These are phyloP conservation scores for Pythium guiyangense DNA, from an alignment of 352 stramenopile species.

Conservation along the genomic window DNA sequence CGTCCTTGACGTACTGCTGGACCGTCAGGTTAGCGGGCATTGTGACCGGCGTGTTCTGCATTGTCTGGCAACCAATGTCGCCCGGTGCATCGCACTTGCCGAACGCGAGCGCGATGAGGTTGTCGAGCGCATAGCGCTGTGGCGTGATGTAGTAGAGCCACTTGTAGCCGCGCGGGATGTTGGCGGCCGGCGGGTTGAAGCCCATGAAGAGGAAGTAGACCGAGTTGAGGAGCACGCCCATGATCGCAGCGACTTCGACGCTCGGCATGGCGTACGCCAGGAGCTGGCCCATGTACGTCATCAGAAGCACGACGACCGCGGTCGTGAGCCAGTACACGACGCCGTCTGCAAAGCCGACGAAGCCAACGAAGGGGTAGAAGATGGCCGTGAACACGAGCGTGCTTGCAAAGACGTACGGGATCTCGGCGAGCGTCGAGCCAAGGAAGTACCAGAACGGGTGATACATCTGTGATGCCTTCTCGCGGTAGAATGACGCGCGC, in stretches of 20 bases:
- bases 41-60: conserved; percentile 8
- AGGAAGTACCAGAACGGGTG: conserved; percentile 36
- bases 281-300: conserved; percentile 22
- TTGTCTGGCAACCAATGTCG: conserved; percentile 10
- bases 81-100: conserved; percentile 8
- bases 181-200: conserved; percentile 28
- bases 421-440: too few relatives aligned
- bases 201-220: conserved; percentile 44
- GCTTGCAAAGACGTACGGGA: conserved; percentile 20
- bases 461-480: conserved; percentile 78
- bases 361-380: conserved; percentile 21
- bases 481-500: conserved; percentile 80
- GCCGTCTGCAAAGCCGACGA: conserved; percentile 9
- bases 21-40: conserved; percentile 8
- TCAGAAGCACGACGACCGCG: conserved; percentile 14
- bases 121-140: conserved; percentile 10
- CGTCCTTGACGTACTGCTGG: conserved; percentile 18
- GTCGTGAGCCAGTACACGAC: conserved; percentile 16
- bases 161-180: conserved; percentile 18
- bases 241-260: conserved; percentile 18
- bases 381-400: conserved; percentile 21
- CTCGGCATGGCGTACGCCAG: conserved; percentile 17
- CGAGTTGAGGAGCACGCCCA: conserved; percentile 22
- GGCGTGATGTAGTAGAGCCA: conserved; percentile 24
- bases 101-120: conserved; percentile 7